These are phyloP conservation scores for Macrolepiota dolichaula DNA, from an alignment of 768 basidiomycete genomes.

Conservation along the genomic window DNA sequence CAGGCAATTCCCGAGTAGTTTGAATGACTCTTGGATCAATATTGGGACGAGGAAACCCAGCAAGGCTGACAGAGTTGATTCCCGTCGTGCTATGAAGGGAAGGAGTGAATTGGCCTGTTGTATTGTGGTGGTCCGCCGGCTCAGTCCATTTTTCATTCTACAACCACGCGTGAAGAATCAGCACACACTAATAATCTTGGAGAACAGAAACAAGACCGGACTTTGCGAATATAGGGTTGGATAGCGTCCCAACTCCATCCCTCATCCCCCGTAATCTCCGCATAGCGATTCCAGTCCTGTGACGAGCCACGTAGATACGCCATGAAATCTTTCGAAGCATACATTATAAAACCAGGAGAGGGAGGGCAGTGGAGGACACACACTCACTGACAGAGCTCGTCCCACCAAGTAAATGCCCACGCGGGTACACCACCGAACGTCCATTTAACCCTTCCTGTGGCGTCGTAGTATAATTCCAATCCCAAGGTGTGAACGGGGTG, in stretches of 20 bases:
- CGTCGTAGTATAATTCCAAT: conserved; percentile 35
- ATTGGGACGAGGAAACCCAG: conserved; percentile 18
- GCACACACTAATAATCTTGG: background rate
- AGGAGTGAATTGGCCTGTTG: conserved; percentile 28
- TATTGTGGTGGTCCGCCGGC: conserved; percentile 29
- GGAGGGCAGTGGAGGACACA: no score
- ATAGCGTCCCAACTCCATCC: conserved; percentile 32
- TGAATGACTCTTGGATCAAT: conserved; percentile 17
- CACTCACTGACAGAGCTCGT: conserved; percentile 28
- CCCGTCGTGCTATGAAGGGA: conserved; percentile 24
- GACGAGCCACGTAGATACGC: conserved; percentile 20
- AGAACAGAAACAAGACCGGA: background rate
- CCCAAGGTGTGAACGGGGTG: conserved; percentile 16
- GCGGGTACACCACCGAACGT: conserved; percentile 21
- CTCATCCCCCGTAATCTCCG: conserved; percentile 22
- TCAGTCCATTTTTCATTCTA: conserved; percentile 26
- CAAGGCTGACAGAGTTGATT: conserved; percentile 20
- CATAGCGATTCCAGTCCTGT: conserved; percentile 29
- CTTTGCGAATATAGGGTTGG: conserved; percentile 17
- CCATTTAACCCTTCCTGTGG: conserved; percentile 26
- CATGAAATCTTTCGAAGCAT: conserved; percentile 15
- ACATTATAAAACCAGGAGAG: background rate
- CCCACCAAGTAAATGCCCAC: conserved; percentile 30
- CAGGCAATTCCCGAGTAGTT: conserved; percentile 4
- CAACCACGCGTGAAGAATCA: background rate